A percentile compares a stretch with the other conserved stretches of the same genome.
phyloP scores from a whole-genome alignment of 768 basidiomycete species.

The Sarcomyxa edulis region DNA sequence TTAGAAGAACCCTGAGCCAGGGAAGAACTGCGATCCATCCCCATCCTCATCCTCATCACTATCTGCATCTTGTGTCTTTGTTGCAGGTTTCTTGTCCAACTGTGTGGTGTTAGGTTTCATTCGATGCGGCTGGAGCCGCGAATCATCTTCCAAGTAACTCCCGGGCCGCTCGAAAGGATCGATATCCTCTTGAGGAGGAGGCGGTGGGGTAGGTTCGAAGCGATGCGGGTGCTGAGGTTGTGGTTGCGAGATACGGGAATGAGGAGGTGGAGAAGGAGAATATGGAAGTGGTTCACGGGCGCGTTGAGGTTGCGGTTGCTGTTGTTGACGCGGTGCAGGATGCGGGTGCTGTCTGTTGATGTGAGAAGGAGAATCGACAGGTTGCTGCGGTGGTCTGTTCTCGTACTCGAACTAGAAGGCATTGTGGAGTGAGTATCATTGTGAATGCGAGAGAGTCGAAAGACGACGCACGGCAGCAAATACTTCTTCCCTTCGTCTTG shows the following conservation, averaged over 20 bases:
- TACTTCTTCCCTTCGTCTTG: constrained; percentile 35
- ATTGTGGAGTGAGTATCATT: too few species aligned
- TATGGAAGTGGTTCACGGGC: too few species aligned
- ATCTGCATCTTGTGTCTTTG: constrained; percentile 6
- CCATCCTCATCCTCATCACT: constrained; percentile 18
- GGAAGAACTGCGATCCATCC: constrained; percentile 30
- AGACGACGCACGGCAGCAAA: constrained; percentile 29
- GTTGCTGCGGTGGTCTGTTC: constrained; percentile 1
- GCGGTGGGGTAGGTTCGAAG: constrained; percentile 13
- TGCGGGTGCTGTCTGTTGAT: too few species aligned
- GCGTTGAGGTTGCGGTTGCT: constrained; percentile 2
- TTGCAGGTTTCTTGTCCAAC: too few species aligned
- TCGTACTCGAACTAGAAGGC: constrained; percentile 32
- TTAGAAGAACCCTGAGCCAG: constrained; percentile 32
- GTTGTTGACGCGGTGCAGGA: constrained; percentile 9
- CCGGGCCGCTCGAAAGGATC: constrained; percentile 39
- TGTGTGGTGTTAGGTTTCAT: too few species aligned
- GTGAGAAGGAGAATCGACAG: constrained; percentile 6
- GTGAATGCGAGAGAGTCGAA: not conserved
- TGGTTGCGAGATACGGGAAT: constrained; percentile 8
- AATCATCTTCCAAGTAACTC: constrained; percentile 27
- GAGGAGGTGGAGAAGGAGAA: too few species aligned
- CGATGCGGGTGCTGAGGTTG: constrained; percentile 8
- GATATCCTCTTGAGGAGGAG: constrained; percentile 22
- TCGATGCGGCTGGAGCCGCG: constrained; percentile 13